Conservation (phyloP, 192 early-diverging fungal species). For the Gaertneriomyces sp. region DNA sequence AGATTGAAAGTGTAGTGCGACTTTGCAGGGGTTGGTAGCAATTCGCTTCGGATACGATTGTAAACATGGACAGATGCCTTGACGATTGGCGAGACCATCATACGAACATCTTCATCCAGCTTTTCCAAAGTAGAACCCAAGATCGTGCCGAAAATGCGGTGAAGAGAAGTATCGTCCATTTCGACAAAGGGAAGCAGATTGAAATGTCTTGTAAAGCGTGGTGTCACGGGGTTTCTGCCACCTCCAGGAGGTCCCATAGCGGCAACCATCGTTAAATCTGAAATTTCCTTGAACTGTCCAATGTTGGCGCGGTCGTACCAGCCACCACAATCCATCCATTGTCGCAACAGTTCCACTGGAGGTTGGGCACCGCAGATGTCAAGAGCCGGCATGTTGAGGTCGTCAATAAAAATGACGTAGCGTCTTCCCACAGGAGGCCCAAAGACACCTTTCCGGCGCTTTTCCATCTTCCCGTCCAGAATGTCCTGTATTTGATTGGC, state of each 20-base stretch:
- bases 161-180: constrained; percentile 54
- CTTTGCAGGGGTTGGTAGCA: constrained; percentile 59
- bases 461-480: constrained; percentile 63
- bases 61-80: constrained; percentile 53
- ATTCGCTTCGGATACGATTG: constrained; percentile 52
- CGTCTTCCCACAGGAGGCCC: constrained; percentile 60
- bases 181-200: constrained; percentile 56
- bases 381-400: constrained; percentile 60
- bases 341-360: constrained; percentile 57
- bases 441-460: constrained; percentile 60
- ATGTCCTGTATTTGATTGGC: constrained; percentile 64
- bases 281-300: constrained; percentile 61
- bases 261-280: constrained; percentile 54
- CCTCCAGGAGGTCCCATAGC: constrained; percentile 65
- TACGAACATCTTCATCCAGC: constrained; percentile 50
- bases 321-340: constrained; percentile 63
- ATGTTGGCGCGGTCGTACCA: constrained; percentile 60
- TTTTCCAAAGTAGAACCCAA: constrained; percentile 49
- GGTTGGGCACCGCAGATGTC: constrained; percentile 63
- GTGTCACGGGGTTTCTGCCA: constrained; percentile 56
- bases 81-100: constrained; percentile 45
- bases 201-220: constrained; percentile 53
- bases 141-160: constrained; percentile 55
- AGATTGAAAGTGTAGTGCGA: constrained; percentile 66
- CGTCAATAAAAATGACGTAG: constrained; percentile 58